A percentile compares a stretch with the other conserved stretches of the same genome.
Evolutionary conservation across 2,329 filamentous ascomycete genomes (phyloP).

Genomic region (Mollisiaceae sp.): DNA sequence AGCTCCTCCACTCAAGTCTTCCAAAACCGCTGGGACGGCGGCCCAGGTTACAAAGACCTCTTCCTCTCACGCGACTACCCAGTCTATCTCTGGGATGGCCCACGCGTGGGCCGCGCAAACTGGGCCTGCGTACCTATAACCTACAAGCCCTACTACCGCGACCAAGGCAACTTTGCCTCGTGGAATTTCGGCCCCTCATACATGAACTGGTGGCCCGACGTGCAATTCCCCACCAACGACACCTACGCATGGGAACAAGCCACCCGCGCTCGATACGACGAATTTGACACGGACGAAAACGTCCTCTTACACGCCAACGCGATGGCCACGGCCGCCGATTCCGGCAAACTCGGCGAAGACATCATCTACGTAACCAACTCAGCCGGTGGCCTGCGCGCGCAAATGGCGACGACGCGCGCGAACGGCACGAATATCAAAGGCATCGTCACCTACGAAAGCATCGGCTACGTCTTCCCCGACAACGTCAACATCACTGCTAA

Average conservation of each 20-base stretch:
- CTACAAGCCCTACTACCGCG: slow-evolving; percentile 21
- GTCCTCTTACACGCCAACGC: slow-evolving; percentile 19
- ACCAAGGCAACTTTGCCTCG: slow-evolving; percentile 22
- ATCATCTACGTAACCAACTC: slow-evolving; percentile 29
- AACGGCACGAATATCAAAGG: slow-evolving; percentile 25
- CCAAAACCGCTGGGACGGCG: slow-evolving; percentile 30
- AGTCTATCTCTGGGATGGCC: slow-evolving; percentile 26
- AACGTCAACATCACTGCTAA: slow-evolving; percentile 12
- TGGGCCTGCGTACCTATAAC: slow-evolving; percentile 17
- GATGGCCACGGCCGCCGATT: slow-evolving; percentile 23
- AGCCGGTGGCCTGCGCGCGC: slow-evolving; percentile 22
- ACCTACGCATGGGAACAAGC: slow-evolving; percentile 23
- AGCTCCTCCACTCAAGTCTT: slow-evolving; percentile 26
- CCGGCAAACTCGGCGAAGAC: slow-evolving; percentile 17
- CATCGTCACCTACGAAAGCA: slow-evolving; percentile 25
- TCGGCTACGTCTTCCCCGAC: slow-evolving; percentile 25
- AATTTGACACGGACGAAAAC: slow-evolving; percentile 25
- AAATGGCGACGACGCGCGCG: slow-evolving; percentile 14
- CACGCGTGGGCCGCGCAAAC: slow-evolving; percentile 25
- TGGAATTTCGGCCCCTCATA: slow-evolving; percentile 28
- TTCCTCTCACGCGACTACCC: slow-evolving; percentile 25
- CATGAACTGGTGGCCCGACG: slow-evolving; percentile 23
- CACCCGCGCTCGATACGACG: slow-evolving; percentile 22
- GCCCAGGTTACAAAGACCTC: slow-evolving; percentile 28
- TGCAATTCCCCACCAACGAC: slow-evolving; percentile 21